Evolutionary conservation across 2,329 filamentous ascomycete genomes (phyloP), one percentile per base, ranked within the genome.

Genomic region (Sporothrix phasma): DNA sequence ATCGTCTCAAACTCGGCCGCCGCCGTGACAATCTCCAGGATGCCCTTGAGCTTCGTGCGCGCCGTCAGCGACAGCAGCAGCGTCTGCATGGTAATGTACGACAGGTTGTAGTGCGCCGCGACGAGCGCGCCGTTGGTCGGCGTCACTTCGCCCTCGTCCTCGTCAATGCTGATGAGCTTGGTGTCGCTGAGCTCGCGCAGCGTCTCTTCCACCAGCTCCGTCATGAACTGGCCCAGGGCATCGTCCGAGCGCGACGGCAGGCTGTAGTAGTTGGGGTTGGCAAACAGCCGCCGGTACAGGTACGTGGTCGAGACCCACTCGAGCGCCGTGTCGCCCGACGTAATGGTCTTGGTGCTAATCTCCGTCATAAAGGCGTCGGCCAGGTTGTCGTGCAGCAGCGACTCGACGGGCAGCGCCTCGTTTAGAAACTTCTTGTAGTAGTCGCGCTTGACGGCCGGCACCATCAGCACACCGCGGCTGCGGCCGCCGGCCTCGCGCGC

Each of bases 341-440:
- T 86, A 66, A 99, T 94, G 74, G 92, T 96, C 79, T 92, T 93
- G 19, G 92, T 96, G 79, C 92, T 97, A 71, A 97, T 92, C 76
- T 99, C 94, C 0, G 93, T 92, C 51, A 99, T 93, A 70, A 99
- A 97, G 0, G 92, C 92, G 76, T 99, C 95, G 70, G 96, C 91
- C 39, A 99, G 81, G 75, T 92, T 96, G 64, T 89, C 87, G 73
- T 96, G 90, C 37, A 99, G 81, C 73, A 96, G 92, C 68, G 91
- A 96, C 77, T 99, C 94, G 26, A 99, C 91, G 0, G 94, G 94
- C 47, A 99, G 80, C 22, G 94, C 94, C 75, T 99, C 95, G 70
- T 94, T 93, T 68, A 99, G 78, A 80, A 99, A 99, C 77, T 99
- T 99, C 78, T 94, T 95, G 83, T 97, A 99, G 76, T 96, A 99